phyloP scores from a whole-genome alignment of 257 asterid genomes.

The Craterostigma plantagineum region DNA sequence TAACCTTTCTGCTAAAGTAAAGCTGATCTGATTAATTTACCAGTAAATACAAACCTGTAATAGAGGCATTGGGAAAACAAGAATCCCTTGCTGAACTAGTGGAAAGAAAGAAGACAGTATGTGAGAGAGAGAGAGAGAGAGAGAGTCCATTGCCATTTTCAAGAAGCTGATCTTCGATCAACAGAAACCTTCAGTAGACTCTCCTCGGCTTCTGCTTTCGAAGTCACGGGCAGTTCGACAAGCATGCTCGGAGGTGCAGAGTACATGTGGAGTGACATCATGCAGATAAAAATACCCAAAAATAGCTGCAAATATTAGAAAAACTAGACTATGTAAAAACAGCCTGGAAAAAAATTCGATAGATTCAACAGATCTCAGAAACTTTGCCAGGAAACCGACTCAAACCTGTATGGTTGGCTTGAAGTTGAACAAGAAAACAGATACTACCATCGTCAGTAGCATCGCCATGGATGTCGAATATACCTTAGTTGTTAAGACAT shows the following conservation, averaged over 20 bases:
- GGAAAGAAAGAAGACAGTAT: no score
- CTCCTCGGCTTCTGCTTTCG: constrained; percentile 40
- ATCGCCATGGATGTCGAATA: constrained; percentile 97
- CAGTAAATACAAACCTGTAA: no score
- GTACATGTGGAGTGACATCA: constrained; percentile 96
- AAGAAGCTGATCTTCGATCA: constrained; percentile 47
- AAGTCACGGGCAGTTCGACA: constrained; percentile 47
- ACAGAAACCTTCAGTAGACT: constrained; percentile 35
- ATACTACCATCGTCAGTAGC: constrained; percentile 74
- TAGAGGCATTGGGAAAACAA: no score
- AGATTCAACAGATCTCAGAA: not conserved
- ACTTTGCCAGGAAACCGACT: constrained; percentile 2
- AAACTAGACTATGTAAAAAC: no score
- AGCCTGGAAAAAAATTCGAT: no score
- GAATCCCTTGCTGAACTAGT: no score
- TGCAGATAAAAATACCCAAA: constrained; percentile 74
- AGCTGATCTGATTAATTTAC: no score
- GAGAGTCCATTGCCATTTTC: constrained; percentile 10
- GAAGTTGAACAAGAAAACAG: constrained; percentile 75
- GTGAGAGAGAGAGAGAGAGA: not conserved
- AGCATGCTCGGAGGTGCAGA: constrained; percentile 81
- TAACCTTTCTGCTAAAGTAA: no score
- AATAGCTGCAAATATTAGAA: no score
- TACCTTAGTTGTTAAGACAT: constrained; percentile 47
- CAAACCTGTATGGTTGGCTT: constrained; percentile 86